A percentile compares a stretch with the other conserved stretches of the same genome.
Evolutionary conservation across 2,329 filamentous ascomycete species (phyloP).

Genomic region (Epichloe coenophiala): DNA sequence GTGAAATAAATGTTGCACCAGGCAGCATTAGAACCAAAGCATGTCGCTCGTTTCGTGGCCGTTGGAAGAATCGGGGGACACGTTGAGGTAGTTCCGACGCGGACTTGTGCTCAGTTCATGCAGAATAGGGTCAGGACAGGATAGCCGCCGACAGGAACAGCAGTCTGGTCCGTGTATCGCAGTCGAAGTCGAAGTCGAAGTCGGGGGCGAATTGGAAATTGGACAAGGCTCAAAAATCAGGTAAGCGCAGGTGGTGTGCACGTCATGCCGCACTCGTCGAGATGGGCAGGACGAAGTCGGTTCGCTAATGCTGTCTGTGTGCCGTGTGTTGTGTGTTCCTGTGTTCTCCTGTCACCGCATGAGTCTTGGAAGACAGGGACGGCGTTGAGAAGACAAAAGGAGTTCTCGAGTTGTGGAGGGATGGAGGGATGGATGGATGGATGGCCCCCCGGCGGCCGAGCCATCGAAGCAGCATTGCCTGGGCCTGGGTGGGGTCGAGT

Average conservation of each 20-base stretch:
- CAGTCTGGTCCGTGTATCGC: neutral
- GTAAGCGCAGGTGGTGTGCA: neutral
- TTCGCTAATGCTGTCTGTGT: neutral
- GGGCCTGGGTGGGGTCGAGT: neutral
- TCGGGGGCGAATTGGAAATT: neutral
- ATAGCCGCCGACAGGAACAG: neutral
- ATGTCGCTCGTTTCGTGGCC: neutral
- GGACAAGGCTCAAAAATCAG: neutral
- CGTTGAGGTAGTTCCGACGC: neutral
- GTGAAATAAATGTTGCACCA: neutral
- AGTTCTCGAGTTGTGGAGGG: neutral
- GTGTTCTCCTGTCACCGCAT: neutral
- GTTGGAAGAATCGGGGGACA: neutral
- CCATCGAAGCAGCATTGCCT: neutral
- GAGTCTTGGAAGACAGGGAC: neutral
- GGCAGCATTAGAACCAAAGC: conserved; percentile 1
- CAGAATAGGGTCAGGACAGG: neutral
- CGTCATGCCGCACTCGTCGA: neutral
- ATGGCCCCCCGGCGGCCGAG: no score
- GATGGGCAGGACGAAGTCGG: neutral
- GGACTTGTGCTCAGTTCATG: neutral
- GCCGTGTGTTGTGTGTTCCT: neutral
- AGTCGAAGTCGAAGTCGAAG: neutral
- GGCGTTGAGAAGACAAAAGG: neutral
- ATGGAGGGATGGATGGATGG: no score